Evolutionary conservation across 345 rosid species (phyloP).

Genomic region (Cardiospermum halicacabum): DNA sequence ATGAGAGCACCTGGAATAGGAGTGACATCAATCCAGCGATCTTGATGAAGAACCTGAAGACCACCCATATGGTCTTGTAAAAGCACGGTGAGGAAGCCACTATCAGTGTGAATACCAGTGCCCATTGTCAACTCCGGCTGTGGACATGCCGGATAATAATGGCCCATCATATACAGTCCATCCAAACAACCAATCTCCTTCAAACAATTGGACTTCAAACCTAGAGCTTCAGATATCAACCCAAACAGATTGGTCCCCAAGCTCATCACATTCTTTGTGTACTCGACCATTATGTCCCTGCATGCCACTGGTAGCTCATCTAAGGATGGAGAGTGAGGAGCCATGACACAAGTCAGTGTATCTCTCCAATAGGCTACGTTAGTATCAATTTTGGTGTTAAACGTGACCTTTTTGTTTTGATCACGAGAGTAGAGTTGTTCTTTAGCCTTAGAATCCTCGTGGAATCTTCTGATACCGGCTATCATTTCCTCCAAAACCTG

Average conservation of each 20-base stretch:
- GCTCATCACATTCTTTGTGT: conserved; percentile 8
- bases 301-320: conserved; percentile 47
- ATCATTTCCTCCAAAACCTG: conserved; percentile 28
- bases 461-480: conserved; percentile 31
- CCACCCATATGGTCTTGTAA: conserved; percentile 22
- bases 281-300: conserved; percentile 13
- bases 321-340: conserved; percentile 31
- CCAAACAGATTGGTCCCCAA: conserved; percentile 9
- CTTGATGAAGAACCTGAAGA: conserved; percentile 21
- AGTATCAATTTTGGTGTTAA: conserved; percentile 37
- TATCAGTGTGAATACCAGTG: conserved; percentile 19
- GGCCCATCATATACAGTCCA: conserved; percentile 10
- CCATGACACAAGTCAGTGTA: conserved; percentile 28
- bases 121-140: conserved; percentile 30
- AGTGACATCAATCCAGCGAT: conserved; percentile 19
- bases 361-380: conserved; percentile 45
- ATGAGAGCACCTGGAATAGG: conserved; percentile 19
- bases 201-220: conserved; percentile 16
- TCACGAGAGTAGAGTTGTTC: conserved; percentile 33
- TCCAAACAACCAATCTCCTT: conserved; percentile 22
- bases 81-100: conserved; percentile 6
- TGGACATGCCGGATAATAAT: conserved; percentile 36
- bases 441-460: conserved; percentile 27
- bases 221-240: conserved; percentile 27
- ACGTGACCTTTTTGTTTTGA: conserved; percentile 20